phyloP scores from a whole-genome alignment of 441 rosid genomes.

The Populus hybrid region DNA sequence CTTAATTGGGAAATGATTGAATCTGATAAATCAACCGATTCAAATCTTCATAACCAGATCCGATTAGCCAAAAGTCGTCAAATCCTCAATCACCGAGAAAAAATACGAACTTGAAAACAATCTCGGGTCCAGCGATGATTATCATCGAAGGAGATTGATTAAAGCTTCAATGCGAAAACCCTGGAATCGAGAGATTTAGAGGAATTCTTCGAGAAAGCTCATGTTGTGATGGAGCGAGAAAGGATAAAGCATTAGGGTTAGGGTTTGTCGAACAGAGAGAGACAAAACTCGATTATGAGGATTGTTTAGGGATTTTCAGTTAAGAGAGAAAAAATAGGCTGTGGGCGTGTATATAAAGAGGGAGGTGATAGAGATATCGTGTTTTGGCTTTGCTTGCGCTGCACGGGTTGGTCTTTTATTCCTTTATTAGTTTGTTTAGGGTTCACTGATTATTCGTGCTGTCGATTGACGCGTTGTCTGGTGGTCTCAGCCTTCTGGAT shows the following conservation, averaged over 20 bases:
- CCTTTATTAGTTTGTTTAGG: not conserved
- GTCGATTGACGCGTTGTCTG: slow-evolving; percentile 3
- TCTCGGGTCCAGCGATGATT: not conserved
- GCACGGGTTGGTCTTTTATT: not conserved
- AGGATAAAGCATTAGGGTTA: not conserved
- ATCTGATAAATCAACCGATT: slow-evolving; percentile 5
- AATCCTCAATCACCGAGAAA: slow-evolving; percentile 12
- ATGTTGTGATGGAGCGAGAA: not conserved
- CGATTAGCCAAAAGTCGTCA: not conserved
- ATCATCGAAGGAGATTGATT: not conserved
- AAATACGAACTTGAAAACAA: not conserved
- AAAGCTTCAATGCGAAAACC: not conserved
- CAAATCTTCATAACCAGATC: slow-evolving; percentile 22
- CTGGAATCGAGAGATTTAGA: not conserved
- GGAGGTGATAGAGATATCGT: not conserved
- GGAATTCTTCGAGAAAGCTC: not conserved
- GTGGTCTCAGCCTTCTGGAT: not conserved
- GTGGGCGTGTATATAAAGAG: not conserved
- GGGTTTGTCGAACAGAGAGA: slow-evolving; percentile 19
- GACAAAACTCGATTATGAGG: not conserved
- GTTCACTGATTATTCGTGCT: not conserved
- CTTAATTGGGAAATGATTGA: not conserved
- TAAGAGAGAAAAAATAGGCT: not conserved
- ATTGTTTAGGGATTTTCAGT: not conserved
- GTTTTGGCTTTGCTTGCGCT: not conserved